phyloP scores from a whole-genome alignment of 495 filamentous ascomycete species.

The Rhizodiscina lignyota region DNA sequence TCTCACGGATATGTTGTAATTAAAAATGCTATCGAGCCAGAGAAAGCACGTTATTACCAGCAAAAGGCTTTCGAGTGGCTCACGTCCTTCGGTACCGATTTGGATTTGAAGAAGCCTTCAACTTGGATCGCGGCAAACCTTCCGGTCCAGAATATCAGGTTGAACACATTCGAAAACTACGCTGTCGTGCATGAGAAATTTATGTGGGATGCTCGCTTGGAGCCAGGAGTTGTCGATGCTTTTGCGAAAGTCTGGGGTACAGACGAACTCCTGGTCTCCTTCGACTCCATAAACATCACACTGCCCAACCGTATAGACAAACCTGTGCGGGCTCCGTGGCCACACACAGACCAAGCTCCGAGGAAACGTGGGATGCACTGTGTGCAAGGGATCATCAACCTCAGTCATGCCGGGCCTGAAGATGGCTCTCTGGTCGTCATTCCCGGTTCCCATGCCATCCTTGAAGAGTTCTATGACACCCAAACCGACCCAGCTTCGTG shows the following conservation, averaged over 20 bases:
- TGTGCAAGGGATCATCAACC: too few species aligned
- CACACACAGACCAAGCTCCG: too few species aligned
- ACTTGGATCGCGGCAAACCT: slow-evolving; percentile 2
- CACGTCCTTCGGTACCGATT: slow-evolving; percentile 1
- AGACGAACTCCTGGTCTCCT: slow-evolving; percentile 19
- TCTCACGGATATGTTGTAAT: too few species aligned
- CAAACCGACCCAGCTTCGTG: too few species aligned
- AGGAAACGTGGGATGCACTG: too few species aligned
- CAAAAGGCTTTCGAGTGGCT: too few species aligned
- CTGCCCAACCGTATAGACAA: slow-evolving; percentile 7
- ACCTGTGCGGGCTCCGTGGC: slow-evolving; percentile 12
- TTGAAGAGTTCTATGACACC: too few species aligned
- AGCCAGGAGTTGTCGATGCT: slow-evolving; percentile 22
- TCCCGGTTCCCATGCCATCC: too few species aligned
- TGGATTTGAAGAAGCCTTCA: slow-evolving; percentile 1
- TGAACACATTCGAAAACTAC: slow-evolving; percentile 10
- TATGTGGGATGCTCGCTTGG: slow-evolving; percentile 27
- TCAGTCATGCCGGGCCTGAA: too few species aligned
- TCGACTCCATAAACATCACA: slow-evolving; percentile 20
- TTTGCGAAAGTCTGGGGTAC: slow-evolving; percentile 22
- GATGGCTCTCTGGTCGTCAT: too few species aligned
- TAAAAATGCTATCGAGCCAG: too few species aligned
- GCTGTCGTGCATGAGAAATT: slow-evolving; percentile 25
- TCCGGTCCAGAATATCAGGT: slow-evolving; percentile 2
- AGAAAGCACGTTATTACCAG: too few species aligned